A percentile compares a stretch with the other conserved stretches of the same genome.
Evolutionary conservation across 2,329 filamentous ascomycete species (phyloP).

Genomic region (Phaeosphaeria sp.): DNA sequence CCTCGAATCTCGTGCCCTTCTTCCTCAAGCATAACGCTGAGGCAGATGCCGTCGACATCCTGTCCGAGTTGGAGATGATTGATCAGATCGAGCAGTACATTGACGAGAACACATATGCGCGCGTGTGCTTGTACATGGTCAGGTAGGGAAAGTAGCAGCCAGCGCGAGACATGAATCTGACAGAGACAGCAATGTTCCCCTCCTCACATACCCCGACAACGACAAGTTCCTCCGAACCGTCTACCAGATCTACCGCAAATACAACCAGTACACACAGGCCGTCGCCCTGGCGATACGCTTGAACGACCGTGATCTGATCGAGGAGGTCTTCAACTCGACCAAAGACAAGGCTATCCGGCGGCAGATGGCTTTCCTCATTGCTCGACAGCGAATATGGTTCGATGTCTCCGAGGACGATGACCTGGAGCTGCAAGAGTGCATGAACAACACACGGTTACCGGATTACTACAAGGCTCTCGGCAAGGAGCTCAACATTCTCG

Average conservation of each 20-base stretch:
- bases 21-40: constrained; percentile 98
- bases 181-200: constrained; percentile 80
- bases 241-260: constrained; percentile 90
- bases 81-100: constrained; percentile 87
- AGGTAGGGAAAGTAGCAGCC: constrained; percentile 52
- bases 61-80: constrained; percentile 98
- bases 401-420: constrained; percentile 76
- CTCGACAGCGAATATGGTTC: constrained; percentile 86
- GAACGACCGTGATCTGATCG: constrained; percentile 85
- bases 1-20: constrained; percentile 84
- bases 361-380: constrained; percentile 92
- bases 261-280: constrained; percentile 91
- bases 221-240: constrained; percentile 92
- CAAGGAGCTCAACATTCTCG: constrained; percentile 95
- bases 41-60: constrained; percentile 94
- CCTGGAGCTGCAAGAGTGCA: constrained; percentile 77
- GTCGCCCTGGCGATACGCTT: constrained; percentile 93
- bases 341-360: constrained; percentile 84
- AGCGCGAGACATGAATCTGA: constrained; percentile 22
- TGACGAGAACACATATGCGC: constrained; percentile 89
- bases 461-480: constrained; percentile 93
- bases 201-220: constrained; percentile 97
- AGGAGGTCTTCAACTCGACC: constrained; percentile 79
- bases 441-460: constrained; percentile 86
- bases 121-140: constrained; percentile 97